Conservation (phyloP, 1,139 yeast species). For the Suhomyces terraborum region DNA sequence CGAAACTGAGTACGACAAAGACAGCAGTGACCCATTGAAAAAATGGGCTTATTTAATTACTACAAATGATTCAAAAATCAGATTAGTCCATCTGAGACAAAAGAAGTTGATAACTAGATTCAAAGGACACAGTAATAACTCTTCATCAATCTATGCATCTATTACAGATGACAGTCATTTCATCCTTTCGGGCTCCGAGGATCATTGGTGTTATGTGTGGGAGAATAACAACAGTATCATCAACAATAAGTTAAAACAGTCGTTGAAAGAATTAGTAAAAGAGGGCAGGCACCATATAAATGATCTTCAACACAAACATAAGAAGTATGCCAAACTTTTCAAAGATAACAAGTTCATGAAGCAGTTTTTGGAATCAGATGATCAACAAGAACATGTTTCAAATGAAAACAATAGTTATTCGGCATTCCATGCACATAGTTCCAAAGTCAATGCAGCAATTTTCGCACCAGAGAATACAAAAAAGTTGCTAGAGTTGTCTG, state of each 20-base stretch:
- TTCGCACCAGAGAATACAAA: conserved; percentile 80
- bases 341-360: conserved; percentile 37
- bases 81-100: conserved; percentile 62
- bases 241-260: conserved; percentile 38
- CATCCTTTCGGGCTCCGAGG: conserved; percentile 64
- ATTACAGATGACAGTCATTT: conserved; percentile 56
- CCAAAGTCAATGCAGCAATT: conserved; percentile 71
- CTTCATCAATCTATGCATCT: conserved; percentile 71
- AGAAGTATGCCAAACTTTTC: conserved; percentile 34
- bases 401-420: conserved; percentile 58
- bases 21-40: conserved; percentile 19
- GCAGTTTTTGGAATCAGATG: conserved; percentile 29
- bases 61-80: conserved; percentile 77
- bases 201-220: conserved; percentile 77
- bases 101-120: conserved; percentile 64
- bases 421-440: conserved; percentile 76
- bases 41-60: conserved; percentile 55
- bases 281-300: conserved; percentile 40
- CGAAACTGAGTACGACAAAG: conserved; percentile 20
- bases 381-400: conserved; percentile 32
- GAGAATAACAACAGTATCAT: conserved; percentile 46
- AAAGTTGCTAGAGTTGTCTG: conserved; percentile 65
- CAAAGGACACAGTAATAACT: conserved; percentile 71
- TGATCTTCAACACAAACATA: conserved; percentile 36
- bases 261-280: conserved; percentile 37